Evolutionary conservation across 2,329 filamentous ascomycete genomes (phyloP).

Genomic region (Juglanconis oblonga): DNA sequence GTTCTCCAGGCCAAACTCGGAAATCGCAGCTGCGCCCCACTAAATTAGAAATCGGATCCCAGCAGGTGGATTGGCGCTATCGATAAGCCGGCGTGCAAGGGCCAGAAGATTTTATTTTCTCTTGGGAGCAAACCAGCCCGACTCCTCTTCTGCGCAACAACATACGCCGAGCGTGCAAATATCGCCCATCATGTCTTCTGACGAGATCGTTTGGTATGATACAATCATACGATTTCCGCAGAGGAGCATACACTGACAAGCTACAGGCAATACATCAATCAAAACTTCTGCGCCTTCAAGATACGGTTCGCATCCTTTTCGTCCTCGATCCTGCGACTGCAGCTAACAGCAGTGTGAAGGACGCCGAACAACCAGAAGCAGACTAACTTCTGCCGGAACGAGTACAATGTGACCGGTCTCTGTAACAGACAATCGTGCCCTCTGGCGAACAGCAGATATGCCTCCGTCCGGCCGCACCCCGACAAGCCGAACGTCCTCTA

Average conservation of each 20-base stretch:
- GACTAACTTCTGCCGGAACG: constrained; percentile 87
- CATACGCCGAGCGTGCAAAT: background rate
- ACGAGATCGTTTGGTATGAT: constrained; percentile 90
- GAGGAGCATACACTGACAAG: constrained; percentile 68
- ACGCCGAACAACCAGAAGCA: constrained; percentile 65
- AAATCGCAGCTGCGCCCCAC: background rate
- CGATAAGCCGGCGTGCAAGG: constrained; percentile 10
- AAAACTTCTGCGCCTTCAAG: constrained; percentile 88
- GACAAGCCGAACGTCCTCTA: constrained; percentile 56
- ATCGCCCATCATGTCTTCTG: constrained; percentile 67
- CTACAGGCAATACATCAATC: constrained; percentile 55
- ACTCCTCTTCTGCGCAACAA: constrained; percentile 9
- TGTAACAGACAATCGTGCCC: constrained; percentile 88
- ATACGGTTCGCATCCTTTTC: constrained; percentile 62
- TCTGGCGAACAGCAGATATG: constrained; percentile 87
- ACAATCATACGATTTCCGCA: constrained; percentile 60
- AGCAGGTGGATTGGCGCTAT: constrained; percentile 4
- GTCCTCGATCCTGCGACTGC: background rate
- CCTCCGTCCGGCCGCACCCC: constrained; percentile 82
- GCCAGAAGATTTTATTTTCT: constrained; percentile 18
- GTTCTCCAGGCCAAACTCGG: background rate
- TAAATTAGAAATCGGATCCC: constrained; percentile 8
- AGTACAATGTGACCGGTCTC: constrained; percentile 81
- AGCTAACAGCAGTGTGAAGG: constrained; percentile 46
- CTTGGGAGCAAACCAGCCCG: constrained; percentile 10